phyloP scores from a whole-genome alignment of 768 basidiomycete species.

The Mrakia frigida region DNA sequence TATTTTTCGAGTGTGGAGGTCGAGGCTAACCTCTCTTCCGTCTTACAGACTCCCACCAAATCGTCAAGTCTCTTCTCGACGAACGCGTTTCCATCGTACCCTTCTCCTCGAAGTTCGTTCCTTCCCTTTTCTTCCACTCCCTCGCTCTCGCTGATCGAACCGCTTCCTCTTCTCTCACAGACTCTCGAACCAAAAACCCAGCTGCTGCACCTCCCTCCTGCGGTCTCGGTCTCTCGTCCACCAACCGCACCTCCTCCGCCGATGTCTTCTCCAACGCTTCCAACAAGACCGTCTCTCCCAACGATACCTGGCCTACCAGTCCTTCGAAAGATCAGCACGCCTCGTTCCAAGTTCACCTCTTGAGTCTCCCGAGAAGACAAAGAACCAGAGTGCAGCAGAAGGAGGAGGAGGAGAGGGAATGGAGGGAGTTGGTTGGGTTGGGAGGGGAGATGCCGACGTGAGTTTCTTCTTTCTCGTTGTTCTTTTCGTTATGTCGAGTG shows the following conservation, averaged over 20 bases:
- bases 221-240: background rate
- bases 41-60: background rate
- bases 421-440: background rate
- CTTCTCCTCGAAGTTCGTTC: background rate
- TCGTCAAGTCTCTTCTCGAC: background rate
- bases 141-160: background rate
- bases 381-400: background rate
- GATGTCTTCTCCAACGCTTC: background rate
- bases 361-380: background rate
- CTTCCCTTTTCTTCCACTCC: background rate
- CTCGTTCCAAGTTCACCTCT: background rate
- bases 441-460: constrained; percentile 7
- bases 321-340: background rate
- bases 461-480: background rate
- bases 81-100: background rate
- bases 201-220: background rate
- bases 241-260: no score
- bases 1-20: background rate
- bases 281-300: background rate
- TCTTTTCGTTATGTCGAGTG: accelerated
- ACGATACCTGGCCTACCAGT: background rate
- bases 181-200: background rate
- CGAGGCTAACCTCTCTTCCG: background rate
- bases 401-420: constrained; percentile 5
- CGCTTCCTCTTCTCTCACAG: background rate